Evolutionary conservation across 2,329 filamentous ascomycete species (phyloP).

Genomic region (Coniochaeta sp.): DNA sequence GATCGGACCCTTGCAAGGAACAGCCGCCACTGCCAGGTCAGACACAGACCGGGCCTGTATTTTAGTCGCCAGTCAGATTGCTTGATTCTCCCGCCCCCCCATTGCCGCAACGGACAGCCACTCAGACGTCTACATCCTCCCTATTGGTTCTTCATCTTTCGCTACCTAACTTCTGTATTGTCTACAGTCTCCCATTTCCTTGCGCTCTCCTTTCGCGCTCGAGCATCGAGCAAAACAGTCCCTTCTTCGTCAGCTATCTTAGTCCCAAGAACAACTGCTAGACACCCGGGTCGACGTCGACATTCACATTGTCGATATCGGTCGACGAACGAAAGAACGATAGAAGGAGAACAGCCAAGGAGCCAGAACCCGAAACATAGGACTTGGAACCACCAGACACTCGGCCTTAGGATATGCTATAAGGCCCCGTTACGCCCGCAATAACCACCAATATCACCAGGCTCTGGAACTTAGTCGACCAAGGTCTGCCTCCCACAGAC

Average conservation of each 20-base stretch:
- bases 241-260: conserved; percentile 9
- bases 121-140: conserved; percentile 11
- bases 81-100: conserved; percentile 13
- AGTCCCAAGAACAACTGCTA: conserved; percentile 10
- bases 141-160: conserved; percentile 15
- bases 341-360: conserved; percentile 4
- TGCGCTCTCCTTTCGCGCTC: conserved; percentile 7
- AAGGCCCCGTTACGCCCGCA: conserved; percentile 9
- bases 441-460: conserved; percentile 8
- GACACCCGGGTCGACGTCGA: background rate
- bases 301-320: background rate
- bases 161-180: conserved; percentile 8
- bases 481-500: conserved; percentile 3
- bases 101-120: conserved; percentile 12
- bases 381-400: background rate
- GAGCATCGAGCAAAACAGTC: conserved; percentile 5
- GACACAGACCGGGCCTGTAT: conserved; percentile 14
- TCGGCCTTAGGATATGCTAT: conserved; percentile 8
- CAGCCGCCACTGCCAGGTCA: conserved; percentile 11
- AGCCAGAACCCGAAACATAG: background rate
- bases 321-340: background rate
- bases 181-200: background rate
- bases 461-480: conserved; percentile 14
- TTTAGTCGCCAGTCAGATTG: conserved; percentile 19
- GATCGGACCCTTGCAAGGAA: conserved; percentile 14